Evolutionary conservation across 2,329 filamentous ascomycete species (phyloP), one percentile per base, ranked within the genome.

Genomic region (Harringtonia lauricola): DNA sequence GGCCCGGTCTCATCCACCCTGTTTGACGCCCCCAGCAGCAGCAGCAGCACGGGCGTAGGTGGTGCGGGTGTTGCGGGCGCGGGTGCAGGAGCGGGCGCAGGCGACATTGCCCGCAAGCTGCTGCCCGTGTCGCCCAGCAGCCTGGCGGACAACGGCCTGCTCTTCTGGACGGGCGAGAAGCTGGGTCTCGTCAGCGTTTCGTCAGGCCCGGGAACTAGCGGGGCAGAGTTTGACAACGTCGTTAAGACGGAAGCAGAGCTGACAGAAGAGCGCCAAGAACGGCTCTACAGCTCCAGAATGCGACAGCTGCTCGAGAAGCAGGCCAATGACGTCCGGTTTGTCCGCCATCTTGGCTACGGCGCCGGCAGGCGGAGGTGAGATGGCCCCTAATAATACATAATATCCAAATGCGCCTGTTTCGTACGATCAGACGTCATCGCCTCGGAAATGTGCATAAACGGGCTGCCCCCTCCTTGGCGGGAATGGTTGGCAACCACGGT

Each of bases 161-260:
- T 94, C 4, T 69, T 95, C 38, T 95, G 88, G 88, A 95, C 88
- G 0, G 89, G 87, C 17, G 87, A 94, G 46, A 81, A 80, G 50
- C 65, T 95, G 38, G 89, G 87, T 1, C 67, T 92, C 46, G 60
- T 94, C 18, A 70, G 65, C 43, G 85, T 85, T 56, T 76, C 78
- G 1, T 63, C 67, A 33, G 56, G 61, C 54, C 61, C 70, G 5
- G 65, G 70, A 1, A 76, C 72, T 50, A 60, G 57, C 8, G 57
- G 67, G 1, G 65, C 69, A 8, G 71, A 72, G 40, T 79, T 79
- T 53, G 70, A 73, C 44, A 60, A 67, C 26, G 55, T 60, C 26
- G 59, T 60, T 10, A 61, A 64, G 41, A 64, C 63, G 37, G 64
- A 66, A 17, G 66, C 70, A 44, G 67, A 74, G 53, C 55, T 61